Evolutionary conservation across 148 eudicot species (phyloP), one percentile per base, ranked within the genome.

Genomic region (Rhododendron kiyosumense): DNA sequence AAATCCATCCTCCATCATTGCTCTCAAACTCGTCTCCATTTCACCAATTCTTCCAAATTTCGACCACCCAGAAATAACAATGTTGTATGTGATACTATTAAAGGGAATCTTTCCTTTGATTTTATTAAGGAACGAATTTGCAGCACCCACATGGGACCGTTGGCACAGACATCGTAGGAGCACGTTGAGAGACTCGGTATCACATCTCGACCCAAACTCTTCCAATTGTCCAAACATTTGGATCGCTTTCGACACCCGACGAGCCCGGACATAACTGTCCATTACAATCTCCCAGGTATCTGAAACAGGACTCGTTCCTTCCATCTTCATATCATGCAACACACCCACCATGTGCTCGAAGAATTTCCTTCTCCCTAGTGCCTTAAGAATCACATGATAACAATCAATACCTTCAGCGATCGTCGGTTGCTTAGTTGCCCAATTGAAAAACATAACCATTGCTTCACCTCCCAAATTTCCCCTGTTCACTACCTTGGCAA

Each of bases 61-160:
- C 3, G 95, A 88, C 98, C 98, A 94, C 79, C 99, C 99, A 71
- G 88, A 91, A 82, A 95, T 95, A 24, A 97, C 54, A 61, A 89
- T 41, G 84, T 94, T 94, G 80, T 93, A 95, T 43, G 94, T 90
- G 82, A 52, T 61, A 26, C 81, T 36, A 87, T 88, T 85, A 84
- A 91, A 89, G 34, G 78, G 87, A 46, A 97, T 85, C 84, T 91
- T 93, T 85, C 89, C 96, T 83, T 83, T 91, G 95, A 93, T 93
- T 54, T 91, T 93, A 63, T 86, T 87, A 76, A 97, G 73, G 81
- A 95, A 79, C 0, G 91, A 90, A 89, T 88, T 88, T 3, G 98
- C 99, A 34, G 78, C 85, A 32, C 96, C 94, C 10, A 90, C 95
- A 86, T 90, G 92, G 18, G 91, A 85, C 32, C 99, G 86, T 84